A percentile compares a stretch with the other conserved stretches of the same genome.
phyloP scores from a whole-genome alignment of 164 flowering plant species.

The Chimonanthus salicifolius region DNA sequence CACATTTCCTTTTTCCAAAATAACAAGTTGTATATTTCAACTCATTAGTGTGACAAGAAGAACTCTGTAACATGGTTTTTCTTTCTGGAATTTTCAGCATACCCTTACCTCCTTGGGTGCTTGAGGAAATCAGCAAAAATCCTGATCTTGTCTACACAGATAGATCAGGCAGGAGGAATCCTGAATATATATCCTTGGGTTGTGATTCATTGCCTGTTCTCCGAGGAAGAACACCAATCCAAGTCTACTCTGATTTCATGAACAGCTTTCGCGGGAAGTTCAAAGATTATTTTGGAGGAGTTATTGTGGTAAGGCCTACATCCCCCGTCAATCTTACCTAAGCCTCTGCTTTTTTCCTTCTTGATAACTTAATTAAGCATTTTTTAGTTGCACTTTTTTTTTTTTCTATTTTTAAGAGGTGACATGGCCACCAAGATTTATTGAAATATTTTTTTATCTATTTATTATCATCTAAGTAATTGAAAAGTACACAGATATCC shows the following conservation, averaged over 20 bases:
- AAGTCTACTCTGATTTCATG: slow-evolving; percentile 84
- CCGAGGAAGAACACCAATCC: slow-evolving; percentile 87
- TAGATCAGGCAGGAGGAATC: slow-evolving; percentile 79
- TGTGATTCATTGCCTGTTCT: slow-evolving; percentile 78
- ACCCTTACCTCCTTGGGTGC: slow-evolving; percentile 95
- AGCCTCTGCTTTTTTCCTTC: neutral
- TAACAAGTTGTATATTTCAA: neutral
- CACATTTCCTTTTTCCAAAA: neutral
- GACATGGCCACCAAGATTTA: too few relatives aligned
- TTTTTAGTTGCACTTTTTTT: too few relatives aligned
- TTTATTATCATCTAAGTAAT: too few relatives aligned
- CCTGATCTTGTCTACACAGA: slow-evolving; percentile 94
- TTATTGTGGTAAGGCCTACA: slow-evolving; percentile 54
- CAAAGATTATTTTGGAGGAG: slow-evolving; percentile 59
- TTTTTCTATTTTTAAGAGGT: too few relatives aligned
- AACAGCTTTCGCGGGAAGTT: slow-evolving; percentile 74
- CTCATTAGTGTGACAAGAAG: neutral
- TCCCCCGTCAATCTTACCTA: neutral
- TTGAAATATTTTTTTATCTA: too few relatives aligned
- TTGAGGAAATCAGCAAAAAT: slow-evolving; percentile 82
- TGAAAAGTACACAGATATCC: too few relatives aligned
- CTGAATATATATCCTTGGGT: slow-evolving; percentile 83
- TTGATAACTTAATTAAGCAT: too few relatives aligned
- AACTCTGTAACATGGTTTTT: neutral
- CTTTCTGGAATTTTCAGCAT: slow-evolving; percentile 38